Evolutionary conservation across 2,329 filamentous ascomycete species (phyloP).

Genomic region (Rutstroemia sp.): DNA sequence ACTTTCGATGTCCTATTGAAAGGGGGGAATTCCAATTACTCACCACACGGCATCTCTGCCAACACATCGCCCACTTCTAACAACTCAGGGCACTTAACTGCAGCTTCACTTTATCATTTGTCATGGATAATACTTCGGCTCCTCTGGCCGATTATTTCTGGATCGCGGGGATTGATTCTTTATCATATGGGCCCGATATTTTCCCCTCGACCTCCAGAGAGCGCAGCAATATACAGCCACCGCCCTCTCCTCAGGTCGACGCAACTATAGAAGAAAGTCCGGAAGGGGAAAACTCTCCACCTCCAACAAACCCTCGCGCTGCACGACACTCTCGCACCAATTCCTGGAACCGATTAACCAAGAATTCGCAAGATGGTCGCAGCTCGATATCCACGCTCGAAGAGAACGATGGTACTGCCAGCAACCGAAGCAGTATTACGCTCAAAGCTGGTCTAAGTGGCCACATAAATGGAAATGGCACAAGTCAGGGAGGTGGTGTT

Average conservation of each 20-base stretch:
- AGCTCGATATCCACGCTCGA: constrained; percentile 50
- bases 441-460: constrained; percentile 39
- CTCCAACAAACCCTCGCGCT: constrained; percentile 19
- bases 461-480: constrained; percentile 17
- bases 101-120: background rate
- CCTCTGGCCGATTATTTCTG: constrained; percentile 70
- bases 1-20: constrained; percentile 9
- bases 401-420: constrained; percentile 42
- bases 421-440: constrained; percentile 60
- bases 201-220: constrained; percentile 27
- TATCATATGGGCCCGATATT: constrained; percentile 53
- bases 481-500: constrained; percentile 8
- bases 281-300: constrained; percentile 42
- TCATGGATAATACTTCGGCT: constrained; percentile 41
- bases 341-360: constrained; percentile 52
- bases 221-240: constrained; percentile 12
- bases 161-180: constrained; percentile 64
- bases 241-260: constrained; percentile 37
- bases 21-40: constrained; percentile 1
- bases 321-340: constrained; percentile 55
- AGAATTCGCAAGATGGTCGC: constrained; percentile 42
- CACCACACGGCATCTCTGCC: constrained; percentile 4
- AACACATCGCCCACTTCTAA: background rate
- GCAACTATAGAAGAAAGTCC: constrained; percentile 49
- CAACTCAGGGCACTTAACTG: background rate